Evolutionary conservation across 1,139 yeast species (phyloP).

Genomic region (Taphrina wiesneri): DNA sequence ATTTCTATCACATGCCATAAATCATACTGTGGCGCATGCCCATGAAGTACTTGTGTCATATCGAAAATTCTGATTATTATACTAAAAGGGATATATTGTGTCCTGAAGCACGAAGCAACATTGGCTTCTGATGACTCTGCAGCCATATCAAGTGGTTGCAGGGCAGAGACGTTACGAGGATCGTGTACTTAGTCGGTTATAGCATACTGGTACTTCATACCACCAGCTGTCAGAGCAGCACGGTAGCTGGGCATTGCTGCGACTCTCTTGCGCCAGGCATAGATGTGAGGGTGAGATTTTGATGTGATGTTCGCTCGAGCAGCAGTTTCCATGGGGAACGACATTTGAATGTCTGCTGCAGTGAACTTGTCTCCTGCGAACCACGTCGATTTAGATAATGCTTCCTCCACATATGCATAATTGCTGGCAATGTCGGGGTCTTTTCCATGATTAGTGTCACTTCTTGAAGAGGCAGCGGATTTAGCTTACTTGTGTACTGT

Average conservation of each 20-base stretch:
- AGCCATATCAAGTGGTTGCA: too few relatives aligned
- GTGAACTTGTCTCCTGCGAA: constrained; percentile 60
- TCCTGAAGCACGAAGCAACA: too few relatives aligned
- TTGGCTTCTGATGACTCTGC: too few relatives aligned
- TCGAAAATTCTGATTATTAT: too few relatives aligned
- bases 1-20: not conserved
- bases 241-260: constrained; percentile 20
- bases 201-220: constrained; percentile 15
- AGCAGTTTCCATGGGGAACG: constrained; percentile 40
- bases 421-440: constrained; percentile 38
- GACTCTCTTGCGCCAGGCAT: constrained; percentile 32
- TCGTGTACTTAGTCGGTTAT: not conserved
- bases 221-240: constrained; percentile 16
- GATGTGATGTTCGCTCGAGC: constrained; percentile 8
- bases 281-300: constrained; percentile 20
- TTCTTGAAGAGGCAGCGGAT: too few relatives aligned
- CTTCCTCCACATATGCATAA: constrained; percentile 48
- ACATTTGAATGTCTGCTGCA: constrained; percentile 59
- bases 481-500: constrained; percentile 5
- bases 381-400: constrained; percentile 52
- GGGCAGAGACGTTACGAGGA: too few relatives aligned
- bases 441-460: not conserved
- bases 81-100: not conserved
- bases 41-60: too few relatives aligned
- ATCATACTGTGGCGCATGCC: not conserved